A percentile compares a stretch with the other conserved stretches of the same genome.
These are phyloP conservation scores for Coemansia sp. DNA, from an alignment of 192 early-diverging fungal species.

Conservation along the genomic window DNA sequence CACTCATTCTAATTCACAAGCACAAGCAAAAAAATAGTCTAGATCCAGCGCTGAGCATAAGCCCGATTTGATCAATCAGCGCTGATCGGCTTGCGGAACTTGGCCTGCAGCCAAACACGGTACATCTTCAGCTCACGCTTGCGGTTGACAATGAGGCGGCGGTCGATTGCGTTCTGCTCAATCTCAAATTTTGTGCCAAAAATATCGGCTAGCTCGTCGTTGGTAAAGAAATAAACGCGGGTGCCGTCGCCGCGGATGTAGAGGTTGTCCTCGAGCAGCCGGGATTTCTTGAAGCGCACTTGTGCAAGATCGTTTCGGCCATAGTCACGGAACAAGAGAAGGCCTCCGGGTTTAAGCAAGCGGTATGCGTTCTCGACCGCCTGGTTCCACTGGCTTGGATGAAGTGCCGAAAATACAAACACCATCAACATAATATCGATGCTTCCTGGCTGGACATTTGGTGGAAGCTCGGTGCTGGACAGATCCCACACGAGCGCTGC, in stretches of 20 bases:
- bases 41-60: conserved; percentile 12
- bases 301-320: conserved; percentile 82
- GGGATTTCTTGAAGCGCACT: conserved; percentile 72
- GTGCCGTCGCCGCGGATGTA: conserved; percentile 84
- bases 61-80: conserved; percentile 7
- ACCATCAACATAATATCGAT: conserved; percentile 77
- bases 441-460: conserved; percentile 59
- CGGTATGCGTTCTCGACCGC: conserved; percentile 65
- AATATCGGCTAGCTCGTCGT: conserved; percentile 48
- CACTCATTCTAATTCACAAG: neutral
- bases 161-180: conserved; percentile 90
- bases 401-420: conserved; percentile 79
- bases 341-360: conserved; percentile 74
- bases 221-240: conserved; percentile 76
- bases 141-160: conserved; percentile 91
- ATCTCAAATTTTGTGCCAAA: conserved; percentile 64
- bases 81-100: conserved; percentile 78
- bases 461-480: conserved; percentile 58
- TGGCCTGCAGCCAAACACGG: conserved; percentile 95
- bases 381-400: conserved; percentile 67
- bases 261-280: conserved; percentile 73
- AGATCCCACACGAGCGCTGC: conserved; percentile 79
- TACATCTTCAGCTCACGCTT: conserved; percentile 94
- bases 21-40: neutral
- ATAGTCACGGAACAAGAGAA: conserved; percentile 79